phyloP scores from a whole-genome alignment of 2,329 filamentous ascomycete species.

The Aspergillus bombycis region DNA sequence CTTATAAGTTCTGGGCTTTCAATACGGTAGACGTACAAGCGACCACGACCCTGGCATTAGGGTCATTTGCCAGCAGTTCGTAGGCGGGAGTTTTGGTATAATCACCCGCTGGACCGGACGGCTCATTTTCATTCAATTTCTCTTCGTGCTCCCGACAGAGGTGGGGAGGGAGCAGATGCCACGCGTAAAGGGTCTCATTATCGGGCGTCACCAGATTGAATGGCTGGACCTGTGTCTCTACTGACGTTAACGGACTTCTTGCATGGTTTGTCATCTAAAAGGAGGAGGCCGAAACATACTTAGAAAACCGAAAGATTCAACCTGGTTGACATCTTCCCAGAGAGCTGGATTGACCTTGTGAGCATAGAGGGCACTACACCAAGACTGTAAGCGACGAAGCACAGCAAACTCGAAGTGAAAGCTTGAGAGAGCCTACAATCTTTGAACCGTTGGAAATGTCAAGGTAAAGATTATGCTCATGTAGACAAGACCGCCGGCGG shows the following conservation, averaged over 20 bases:
- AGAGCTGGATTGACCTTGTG: conserved; percentile 75
- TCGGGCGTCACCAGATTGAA: conserved; percentile 78
- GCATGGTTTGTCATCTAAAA: neutral
- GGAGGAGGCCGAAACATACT: conserved; percentile 55
- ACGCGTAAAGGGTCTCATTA: conserved; percentile 77
- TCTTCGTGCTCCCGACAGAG: conserved; percentile 74
- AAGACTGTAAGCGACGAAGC: conserved; percentile 3
- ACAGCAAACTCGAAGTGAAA: neutral
- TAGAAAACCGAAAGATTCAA: conserved; percentile 84
- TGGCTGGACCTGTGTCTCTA: conserved; percentile 85
- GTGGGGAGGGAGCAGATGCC: conserved; percentile 84
- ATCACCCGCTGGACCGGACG: conserved; percentile 55
- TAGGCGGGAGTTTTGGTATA: conserved; percentile 54
- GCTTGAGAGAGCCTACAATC: conserved; percentile 64
- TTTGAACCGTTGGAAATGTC: conserved; percentile 72
- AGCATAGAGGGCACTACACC: conserved; percentile 74
- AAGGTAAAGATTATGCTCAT: conserved; percentile 66
- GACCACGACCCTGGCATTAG: conserved; percentile 57
- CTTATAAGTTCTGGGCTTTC: neutral
- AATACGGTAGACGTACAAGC: conserved; percentile 47
- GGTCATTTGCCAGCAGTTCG: conserved; percentile 54
- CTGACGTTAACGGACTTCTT: neutral
- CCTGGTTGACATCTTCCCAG: conserved; percentile 73
- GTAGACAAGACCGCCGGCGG: conserved; percentile 66
- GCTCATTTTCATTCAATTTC: conserved; percentile 57